Evolutionary conservation across 257 asterid genomes (phyloP), one percentile per base, ranked within the genome.

Genomic region (Przewalskia tangutica): DNA sequence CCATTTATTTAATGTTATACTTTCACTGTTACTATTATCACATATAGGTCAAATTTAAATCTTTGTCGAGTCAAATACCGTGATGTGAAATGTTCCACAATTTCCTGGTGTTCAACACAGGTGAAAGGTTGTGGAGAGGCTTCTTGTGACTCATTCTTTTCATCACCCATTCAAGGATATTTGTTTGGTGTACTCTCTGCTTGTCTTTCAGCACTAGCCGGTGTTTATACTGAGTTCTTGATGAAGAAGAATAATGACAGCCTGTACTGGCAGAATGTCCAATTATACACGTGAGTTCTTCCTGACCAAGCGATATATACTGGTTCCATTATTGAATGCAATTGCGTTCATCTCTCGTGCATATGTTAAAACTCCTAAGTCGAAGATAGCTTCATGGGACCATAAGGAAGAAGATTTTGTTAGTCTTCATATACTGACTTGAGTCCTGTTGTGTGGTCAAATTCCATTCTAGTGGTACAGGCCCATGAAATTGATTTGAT

Each of bases 221-320:
- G 99, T 63, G 98, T 95, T 83, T 96, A 96, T 89, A 96, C 99
- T 7, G 99, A 96, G 82, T 96, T 94, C 91, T 89, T 94, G 92
- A 94, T 96, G 99, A 96, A 96, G 89, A 96, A 92, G 97, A 96
- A 92, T 82, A 96, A 91, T 78, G 99, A 96, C 88, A 96, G 98
- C 89, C 89, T 96, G 44, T 95, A 94, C 84, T 95, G 99, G 99
- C 99, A 95, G 89, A 94, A 95, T 80, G 86, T 93, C 81, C 99
- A 91, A 81, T 88, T 96, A 84, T 96, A 96, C 81, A 89, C 97
- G 98, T 94, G 88, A 85, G 97, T 86, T 85, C 76, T 1, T 64
- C 34, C 56, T 73, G 44, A 23, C 44, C 23, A 48, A 23, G 44
- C 3, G 8, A 50, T 50, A 0, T 23, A 79, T 1, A 16, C 17